Evolutionary conservation across 2,329 filamentous ascomycete genomes (phyloP).

Genomic region (Apiospora pterosperma): DNA sequence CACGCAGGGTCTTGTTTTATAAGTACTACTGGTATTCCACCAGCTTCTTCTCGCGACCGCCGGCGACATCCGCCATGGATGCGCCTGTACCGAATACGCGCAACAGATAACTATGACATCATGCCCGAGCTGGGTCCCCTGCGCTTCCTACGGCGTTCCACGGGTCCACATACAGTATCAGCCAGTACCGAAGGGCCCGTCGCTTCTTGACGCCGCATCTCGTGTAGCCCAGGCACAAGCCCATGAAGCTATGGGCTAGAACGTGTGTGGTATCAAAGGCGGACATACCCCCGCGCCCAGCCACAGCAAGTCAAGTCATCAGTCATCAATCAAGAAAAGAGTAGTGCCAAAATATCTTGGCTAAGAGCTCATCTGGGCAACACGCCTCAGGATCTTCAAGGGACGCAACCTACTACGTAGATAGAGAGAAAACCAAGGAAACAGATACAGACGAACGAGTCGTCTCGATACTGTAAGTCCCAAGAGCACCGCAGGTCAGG

Average conservation of each 20-base stretch:
- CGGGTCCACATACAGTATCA: neutral
- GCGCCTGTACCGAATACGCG: too few relatives aligned
- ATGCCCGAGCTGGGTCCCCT: neutral
- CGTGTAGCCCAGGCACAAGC: neutral
- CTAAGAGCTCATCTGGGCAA: neutral
- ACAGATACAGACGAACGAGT: neutral
- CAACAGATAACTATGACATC: neutral
- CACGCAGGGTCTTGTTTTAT: conserved; percentile 5
- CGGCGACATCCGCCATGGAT: neutral
- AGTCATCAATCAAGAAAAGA: neutral
- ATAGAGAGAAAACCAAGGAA: neutral
- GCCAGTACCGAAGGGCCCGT: neutral
- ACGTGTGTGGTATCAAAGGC: neutral
- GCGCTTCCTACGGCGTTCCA: neutral
- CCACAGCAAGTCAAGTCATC: neutral
- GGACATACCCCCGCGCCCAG: neutral
- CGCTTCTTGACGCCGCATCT: neutral
- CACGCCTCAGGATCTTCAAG: neutral
- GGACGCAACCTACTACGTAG: neutral
- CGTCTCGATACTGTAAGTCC: neutral
- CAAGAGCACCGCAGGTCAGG: neutral
- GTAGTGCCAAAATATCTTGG: neutral
- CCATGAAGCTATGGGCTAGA: neutral
- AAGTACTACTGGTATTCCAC: neutral
- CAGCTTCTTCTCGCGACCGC: neutral